Evolutionary conservation across 441 rosid genomes (phyloP).

Genomic region (Rhodomyrtus psidioides): DNA sequence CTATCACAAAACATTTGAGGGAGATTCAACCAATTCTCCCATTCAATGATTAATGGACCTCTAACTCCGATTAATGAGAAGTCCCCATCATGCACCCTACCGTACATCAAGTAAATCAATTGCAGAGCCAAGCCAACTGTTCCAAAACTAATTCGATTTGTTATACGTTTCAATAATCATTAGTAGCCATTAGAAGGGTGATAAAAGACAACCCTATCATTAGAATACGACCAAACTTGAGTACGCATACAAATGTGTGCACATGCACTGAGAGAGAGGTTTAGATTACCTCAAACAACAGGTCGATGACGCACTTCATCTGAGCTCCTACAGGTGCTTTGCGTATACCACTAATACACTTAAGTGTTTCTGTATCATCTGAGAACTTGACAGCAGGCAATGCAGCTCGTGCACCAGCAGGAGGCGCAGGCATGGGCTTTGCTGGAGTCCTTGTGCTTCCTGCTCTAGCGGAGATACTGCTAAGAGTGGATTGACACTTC

Average conservation of each 20-base stretch:
- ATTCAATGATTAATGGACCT: neutral
- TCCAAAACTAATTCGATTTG: neutral
- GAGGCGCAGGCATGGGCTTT: constrained; percentile 18
- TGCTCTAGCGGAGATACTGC: constrained; percentile 45
- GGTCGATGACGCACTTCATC: constrained; percentile 82
- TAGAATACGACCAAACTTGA: neutral
- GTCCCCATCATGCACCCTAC: neutral
- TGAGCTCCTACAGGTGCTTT: constrained; percentile 83
- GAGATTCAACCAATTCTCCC: neutral
- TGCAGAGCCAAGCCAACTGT: neutral
- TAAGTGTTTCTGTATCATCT: constrained; percentile 70
- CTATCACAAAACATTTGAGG: neutral
- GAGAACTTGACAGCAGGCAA: constrained; percentile 63
- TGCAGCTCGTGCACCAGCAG: constrained; percentile 26
- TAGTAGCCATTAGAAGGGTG: neutral
- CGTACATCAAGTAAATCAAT: neutral
- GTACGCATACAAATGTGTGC: neutral
- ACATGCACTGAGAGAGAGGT: neutral
- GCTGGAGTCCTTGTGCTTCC: constrained; percentile 22
- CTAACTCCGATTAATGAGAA: neutral
- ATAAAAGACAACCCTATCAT: neutral
- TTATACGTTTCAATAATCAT: neutral
- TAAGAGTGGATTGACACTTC: constrained; percentile 54
- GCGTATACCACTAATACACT: constrained; percentile 54
- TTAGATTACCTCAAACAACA: constrained; percentile 41